A percentile compares a stretch with the other conserved stretches of the same genome.
Conservation (phyloP, 73 alveolate species). For the Chromera velia region DNA sequence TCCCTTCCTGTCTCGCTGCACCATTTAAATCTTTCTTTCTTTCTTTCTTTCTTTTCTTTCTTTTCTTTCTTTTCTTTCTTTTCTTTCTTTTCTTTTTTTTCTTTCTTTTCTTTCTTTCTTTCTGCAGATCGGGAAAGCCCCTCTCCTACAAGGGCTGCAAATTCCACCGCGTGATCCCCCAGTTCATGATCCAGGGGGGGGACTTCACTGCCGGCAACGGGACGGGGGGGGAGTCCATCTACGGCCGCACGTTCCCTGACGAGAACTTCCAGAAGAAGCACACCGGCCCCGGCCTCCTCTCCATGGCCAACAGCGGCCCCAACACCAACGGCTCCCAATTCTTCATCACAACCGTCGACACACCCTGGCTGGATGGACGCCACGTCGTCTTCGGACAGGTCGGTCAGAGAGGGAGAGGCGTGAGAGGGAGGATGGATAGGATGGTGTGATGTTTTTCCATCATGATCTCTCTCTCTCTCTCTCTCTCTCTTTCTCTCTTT, state of each 20-base stretch:
- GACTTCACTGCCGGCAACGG: slow-evolving; percentile 87
- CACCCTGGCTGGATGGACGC: slow-evolving; percentile 83
- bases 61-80: slow-evolving; percentile 52
- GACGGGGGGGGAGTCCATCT: slow-evolving; percentile 88
- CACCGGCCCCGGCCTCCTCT: slow-evolving; percentile 67
- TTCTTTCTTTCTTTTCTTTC: neutral
- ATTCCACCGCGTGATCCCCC: slow-evolving; percentile 78
- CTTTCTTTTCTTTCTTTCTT: slow-evolving; percentile 53
- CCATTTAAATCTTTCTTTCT: neutral
- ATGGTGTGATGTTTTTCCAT: too few species aligned
- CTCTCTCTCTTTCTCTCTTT: too few species aligned
- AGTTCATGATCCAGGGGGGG: slow-evolving; percentile 85
- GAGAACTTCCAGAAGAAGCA: slow-evolving; percentile 80
- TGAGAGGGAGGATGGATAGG: too few species aligned
- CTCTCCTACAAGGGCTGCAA: slow-evolving; percentile 66
- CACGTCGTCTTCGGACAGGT: slow-evolving; percentile 88
- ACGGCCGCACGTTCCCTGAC: slow-evolving; percentile 78
- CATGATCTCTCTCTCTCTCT: too few species aligned
- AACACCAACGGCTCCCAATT: slow-evolving; percentile 93
- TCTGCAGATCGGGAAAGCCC: slow-evolving; percentile 57
- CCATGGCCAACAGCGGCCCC: slow-evolving; percentile 98
- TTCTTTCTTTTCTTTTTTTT: neutral
- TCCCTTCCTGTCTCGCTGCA: too few species aligned
- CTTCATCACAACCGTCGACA: slow-evolving; percentile 74
- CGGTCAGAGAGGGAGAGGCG: slow-evolving; percentile 65